A percentile compares a stretch with the other conserved stretches of the same genome.
These are phyloP conservation scores for Phoma sp. DNA, from an alignment of 2,329 filamentous ascomycete species.

Conservation along the genomic window DNA sequence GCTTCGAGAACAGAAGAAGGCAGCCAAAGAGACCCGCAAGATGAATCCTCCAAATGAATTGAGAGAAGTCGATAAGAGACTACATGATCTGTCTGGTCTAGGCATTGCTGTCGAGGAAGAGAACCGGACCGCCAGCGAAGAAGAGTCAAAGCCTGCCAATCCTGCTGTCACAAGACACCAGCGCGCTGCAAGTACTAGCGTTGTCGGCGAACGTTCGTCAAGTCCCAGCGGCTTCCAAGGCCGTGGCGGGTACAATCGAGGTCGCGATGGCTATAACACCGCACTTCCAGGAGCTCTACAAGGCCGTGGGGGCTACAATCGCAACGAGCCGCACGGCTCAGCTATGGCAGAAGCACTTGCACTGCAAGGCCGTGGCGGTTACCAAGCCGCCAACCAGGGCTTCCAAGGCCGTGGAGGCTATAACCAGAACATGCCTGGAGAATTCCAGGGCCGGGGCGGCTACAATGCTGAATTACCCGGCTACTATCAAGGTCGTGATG, in stretches of 20 bases:
- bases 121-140: conserved; percentile 32
- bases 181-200: conserved; percentile 37
- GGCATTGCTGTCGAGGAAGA: conserved; percentile 46
- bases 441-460: conserved; percentile 41
- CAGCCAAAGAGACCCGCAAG: conserved; percentile 36
- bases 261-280: conserved; percentile 45
- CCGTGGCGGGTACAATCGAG: conserved; percentile 42
- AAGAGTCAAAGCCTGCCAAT: conserved; percentile 38
- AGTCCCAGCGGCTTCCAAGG: conserved; percentile 41
- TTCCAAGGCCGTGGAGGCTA: conserved; percentile 42
- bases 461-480: conserved; percentile 40
- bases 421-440: conserved; percentile 39
- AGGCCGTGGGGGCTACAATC: conserved; percentile 40
- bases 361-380: conserved; percentile 25
- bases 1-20: conserved; percentile 48
- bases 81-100: conserved; percentile 39
- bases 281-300: conserved; percentile 36
- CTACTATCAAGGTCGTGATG: conserved; percentile 42
- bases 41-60: conserved; percentile 31
- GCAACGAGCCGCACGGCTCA: conserved; percentile 23
- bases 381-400: conserved; percentile 23
- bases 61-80: conserved; percentile 34
- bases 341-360: conserved; percentile 29
- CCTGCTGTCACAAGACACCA: conserved; percentile 37
- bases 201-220: conserved; percentile 37